These are phyloP conservation scores for Penicillium paxilli DNA, from an alignment of 495 filamentous ascomycete species.

Conservation along the genomic window DNA sequence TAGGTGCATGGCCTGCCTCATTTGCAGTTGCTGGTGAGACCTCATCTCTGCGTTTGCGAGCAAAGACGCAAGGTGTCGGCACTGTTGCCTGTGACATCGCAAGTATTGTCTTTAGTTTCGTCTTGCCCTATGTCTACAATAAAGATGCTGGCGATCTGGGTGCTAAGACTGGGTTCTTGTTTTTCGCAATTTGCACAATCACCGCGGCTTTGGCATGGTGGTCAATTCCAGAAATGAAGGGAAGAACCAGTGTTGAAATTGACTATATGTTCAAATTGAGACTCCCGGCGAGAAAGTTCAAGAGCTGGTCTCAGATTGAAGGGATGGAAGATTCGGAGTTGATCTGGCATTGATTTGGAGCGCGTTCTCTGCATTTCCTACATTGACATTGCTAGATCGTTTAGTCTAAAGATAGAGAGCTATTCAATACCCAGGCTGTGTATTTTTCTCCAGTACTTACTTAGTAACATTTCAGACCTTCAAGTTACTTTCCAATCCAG, in stretches of 20 bases:
- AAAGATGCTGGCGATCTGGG: background rate
- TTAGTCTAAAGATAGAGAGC: too few species aligned
- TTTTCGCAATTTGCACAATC: background rate
- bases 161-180: background rate
- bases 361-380: background rate
- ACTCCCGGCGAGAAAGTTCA: background rate
- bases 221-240: background rate
- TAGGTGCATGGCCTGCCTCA: constrained; percentile 8
- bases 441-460: too few species aligned
- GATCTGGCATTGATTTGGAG: background rate
- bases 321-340: background rate
- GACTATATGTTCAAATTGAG: background rate
- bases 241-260: background rate
- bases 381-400: too few species aligned
- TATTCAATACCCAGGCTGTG: too few species aligned
- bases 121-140: background rate
- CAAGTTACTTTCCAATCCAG: too few species aligned
- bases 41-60: background rate
- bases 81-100: background rate
- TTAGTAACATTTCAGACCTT: too few species aligned
- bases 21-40: constrained; percentile 6
- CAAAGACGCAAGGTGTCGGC: background rate
- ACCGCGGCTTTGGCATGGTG: background rate
- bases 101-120: background rate
- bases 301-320: background rate